These are phyloP conservation scores for Porogramme epimiltina DNA, from an alignment of 1,284 basidiomycete genomes.

Conservation along the genomic window DNA sequence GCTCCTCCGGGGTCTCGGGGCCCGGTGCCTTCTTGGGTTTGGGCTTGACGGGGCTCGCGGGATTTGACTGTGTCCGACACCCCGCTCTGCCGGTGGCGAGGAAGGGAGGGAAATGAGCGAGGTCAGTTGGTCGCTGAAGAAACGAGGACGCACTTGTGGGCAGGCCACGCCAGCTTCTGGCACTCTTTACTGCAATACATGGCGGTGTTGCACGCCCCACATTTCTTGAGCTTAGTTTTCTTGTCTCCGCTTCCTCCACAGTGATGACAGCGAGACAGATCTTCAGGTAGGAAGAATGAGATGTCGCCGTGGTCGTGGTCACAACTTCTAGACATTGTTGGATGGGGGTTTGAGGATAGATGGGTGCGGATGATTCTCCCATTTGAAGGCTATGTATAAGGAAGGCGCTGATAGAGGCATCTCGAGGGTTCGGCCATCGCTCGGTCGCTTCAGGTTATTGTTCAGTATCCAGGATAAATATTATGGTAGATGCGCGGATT, in stretches of 20 bases:
- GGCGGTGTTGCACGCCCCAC: neutral
- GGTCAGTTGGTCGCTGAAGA: neutral
- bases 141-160: slow-evolving; percentile 5
- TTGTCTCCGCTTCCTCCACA: slow-evolving; percentile 1
- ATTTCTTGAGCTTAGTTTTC: slow-evolving; percentile 2
- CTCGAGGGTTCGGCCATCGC: too few species aligned
- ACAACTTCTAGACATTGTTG: too few species aligned
- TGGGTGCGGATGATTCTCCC: neutral
- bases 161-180: slow-evolving; percentile 7
- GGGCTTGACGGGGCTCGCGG: neutral
- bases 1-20: neutral
- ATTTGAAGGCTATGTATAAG: too few species aligned
- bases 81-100: neutral
- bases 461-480: too few species aligned
- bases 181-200: slow-evolving; percentile 12
- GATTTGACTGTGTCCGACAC: neutral
- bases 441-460: too few species aligned
- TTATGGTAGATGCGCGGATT: too few species aligned
- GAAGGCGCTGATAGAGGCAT: too few species aligned
- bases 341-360: too few species aligned
- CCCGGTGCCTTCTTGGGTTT: neutral
- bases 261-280: slow-evolving; percentile 2
- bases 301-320: neutral
- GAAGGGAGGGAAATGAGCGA: neutral
- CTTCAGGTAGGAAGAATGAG: neutral